These are phyloP conservation scores for Aspergillus sparsus DNA, from an alignment of 495 filamentous ascomycete species.

Conservation along the genomic window DNA sequence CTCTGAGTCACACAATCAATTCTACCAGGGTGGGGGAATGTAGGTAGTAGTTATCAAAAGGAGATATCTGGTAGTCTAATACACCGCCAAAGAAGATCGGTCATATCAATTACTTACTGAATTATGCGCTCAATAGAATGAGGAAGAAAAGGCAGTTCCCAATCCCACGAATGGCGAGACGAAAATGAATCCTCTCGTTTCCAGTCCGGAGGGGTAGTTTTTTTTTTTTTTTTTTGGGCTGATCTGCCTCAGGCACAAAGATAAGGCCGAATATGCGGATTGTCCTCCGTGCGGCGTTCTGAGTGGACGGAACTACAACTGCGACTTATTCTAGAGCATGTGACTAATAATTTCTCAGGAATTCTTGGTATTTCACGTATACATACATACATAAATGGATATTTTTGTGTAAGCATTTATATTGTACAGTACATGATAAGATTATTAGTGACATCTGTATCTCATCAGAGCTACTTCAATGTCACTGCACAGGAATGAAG, in stretches of 20 bases:
- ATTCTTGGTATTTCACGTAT: not conserved
- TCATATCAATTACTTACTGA: conserved; percentile 12
- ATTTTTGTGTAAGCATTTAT: too few species aligned
- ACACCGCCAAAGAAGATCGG: not conserved
- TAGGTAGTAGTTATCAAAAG: too few species aligned
- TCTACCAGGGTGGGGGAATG: too few species aligned
- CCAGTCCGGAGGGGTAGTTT: conserved; percentile 43
- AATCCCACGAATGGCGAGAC: conserved; percentile 13
- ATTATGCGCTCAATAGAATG: conserved; percentile 4
- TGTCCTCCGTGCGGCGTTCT: not conserved
- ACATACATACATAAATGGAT: too few species aligned
- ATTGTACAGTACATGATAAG: too few species aligned
- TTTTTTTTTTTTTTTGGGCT: conserved; percentile 35
- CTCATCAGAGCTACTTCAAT: too few species aligned
- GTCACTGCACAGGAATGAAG: too few species aligned
- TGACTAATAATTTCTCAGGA: not conserved
- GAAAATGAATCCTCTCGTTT: conserved; percentile 33
- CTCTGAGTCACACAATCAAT: conserved; percentile 15
- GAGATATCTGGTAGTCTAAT: too few species aligned
- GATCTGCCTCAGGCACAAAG: conserved; percentile 38
- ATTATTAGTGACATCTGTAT: too few species aligned
- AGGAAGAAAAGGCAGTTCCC: not conserved
- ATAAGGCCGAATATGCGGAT: not conserved
- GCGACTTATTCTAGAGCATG: too few species aligned
- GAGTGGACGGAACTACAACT: too few species aligned